Percentiles rank a stretch among this genome's conserved stretches.
These are phyloP conservation scores for Zygosaccharomyces gambellarensis DNA, from an alignment of 805 yeast species.

Conservation along the genomic window DNA sequence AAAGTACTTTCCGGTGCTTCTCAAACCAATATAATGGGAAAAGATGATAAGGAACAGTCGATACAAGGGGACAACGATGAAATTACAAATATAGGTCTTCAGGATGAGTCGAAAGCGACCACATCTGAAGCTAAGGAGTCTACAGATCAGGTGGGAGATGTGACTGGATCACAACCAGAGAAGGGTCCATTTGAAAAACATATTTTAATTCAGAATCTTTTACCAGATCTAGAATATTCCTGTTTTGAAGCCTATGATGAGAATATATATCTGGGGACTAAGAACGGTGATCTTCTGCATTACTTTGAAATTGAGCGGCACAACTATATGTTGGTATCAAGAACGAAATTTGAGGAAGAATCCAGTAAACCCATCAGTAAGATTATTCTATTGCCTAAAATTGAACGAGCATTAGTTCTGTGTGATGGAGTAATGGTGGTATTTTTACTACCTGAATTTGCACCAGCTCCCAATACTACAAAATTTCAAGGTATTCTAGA, in stretches of 20 bases:
- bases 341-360: slow-evolving; percentile 24
- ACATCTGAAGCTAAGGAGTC: not conserved
- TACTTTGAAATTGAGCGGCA: slow-evolving; percentile 33
- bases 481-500: slow-evolving; percentile 20
- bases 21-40: not conserved
- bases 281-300: slow-evolving; percentile 31
- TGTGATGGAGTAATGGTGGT: slow-evolving; percentile 17
- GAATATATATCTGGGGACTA: slow-evolving; percentile 32
- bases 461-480: slow-evolving; percentile 29
- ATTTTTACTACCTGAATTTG: slow-evolving; percentile 34
- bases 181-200: slow-evolving; percentile 23
- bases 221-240: slow-evolving; percentile 23
- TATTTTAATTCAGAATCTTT: slow-evolving; percentile 26
- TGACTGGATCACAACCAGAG: not conserved
- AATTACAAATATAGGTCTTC: not conserved
- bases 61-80: not conserved
- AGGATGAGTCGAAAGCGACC: not conserved
- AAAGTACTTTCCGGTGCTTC: not conserved
- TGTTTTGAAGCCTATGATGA: slow-evolving; percentile 29
- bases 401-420: slow-evolving; percentile 31
- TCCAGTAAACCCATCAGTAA: slow-evolving; percentile 18
- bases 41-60: not conserved
- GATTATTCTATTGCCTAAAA: slow-evolving; percentile 25
- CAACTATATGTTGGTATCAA: slow-evolving; percentile 31
- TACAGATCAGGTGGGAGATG: not conserved